Conservation (phyloP, 1,284 basidiomycete genomes). For the Ceratobasidium papillatum region DNA sequence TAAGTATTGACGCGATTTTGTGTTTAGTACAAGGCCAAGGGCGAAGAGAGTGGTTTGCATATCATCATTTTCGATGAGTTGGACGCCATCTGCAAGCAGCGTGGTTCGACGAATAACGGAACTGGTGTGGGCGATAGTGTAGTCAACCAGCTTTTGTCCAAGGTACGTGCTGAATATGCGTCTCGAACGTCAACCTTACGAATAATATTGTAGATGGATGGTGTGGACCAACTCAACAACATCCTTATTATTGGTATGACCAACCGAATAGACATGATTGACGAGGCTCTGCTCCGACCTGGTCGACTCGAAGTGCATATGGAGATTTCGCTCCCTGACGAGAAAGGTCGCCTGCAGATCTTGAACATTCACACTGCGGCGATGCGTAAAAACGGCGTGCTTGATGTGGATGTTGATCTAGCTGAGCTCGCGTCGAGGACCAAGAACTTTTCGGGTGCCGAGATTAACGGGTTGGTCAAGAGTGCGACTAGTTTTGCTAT, state of each 20-base stretch:
- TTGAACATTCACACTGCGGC: slow-evolving; percentile 94
- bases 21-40: slow-evolving; percentile 93
- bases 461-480: slow-evolving; percentile 96
- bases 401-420: slow-evolving; percentile 90
- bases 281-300: slow-evolving; percentile 95
- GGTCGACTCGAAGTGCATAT: slow-evolving; percentile 99
- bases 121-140: slow-evolving; percentile 99
- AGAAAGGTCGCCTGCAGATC: slow-evolving; percentile 92
- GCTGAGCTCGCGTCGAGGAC: slow-evolving; percentile 83
- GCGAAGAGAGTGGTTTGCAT: slow-evolving; percentile 97
- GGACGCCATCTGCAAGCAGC: slow-evolving; percentile 98
- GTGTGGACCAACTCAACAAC: slow-evolving; percentile 99
- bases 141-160: slow-evolving; percentile 98
- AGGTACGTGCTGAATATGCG: slow-evolving; percentile 61
- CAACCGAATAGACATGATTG: slow-evolving; percentile 98
- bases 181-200: background rate
- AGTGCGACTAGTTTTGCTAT: slow-evolving; percentile 98
- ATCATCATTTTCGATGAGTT: slow-evolving; percentile 99
- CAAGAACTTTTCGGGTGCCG: slow-evolving; percentile 98
- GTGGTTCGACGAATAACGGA: slow-evolving; percentile 88
- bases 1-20: slow-evolving; percentile 2
- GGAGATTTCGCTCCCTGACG: slow-evolving; percentile 98
- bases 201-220: slow-evolving; percentile 82
- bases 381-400: slow-evolving; percentile 91
- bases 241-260: slow-evolving; percentile 99